Evolutionary conservation across 805 yeast genomes (phyloP).

Genomic region (Candida coleopterorum): DNA sequence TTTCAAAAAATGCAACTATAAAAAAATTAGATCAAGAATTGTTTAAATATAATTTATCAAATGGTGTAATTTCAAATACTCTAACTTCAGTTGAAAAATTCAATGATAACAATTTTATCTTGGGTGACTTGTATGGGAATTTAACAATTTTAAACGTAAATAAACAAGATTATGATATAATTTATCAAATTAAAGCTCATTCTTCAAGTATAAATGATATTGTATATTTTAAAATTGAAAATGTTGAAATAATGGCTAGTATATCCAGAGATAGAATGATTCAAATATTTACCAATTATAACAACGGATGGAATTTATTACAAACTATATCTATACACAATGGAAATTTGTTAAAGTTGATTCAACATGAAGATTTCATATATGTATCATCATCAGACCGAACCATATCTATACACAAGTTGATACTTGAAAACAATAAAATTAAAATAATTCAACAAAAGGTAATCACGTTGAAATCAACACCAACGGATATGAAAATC

Average conservation of each 20-base stretch:
- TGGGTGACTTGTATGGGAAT: conserved; percentile 50
- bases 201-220: conserved; percentile 49
- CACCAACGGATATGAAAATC: conserved; percentile 43
- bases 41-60: conserved; percentile 18
- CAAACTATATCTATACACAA: conserved; percentile 60
- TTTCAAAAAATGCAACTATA: conserved; percentile 40
- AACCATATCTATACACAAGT: conserved; percentile 50
- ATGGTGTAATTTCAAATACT: conserved; percentile 35
- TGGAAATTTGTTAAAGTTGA: conserved; percentile 44
- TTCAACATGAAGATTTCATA: conserved; percentile 26
- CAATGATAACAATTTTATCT: conserved; percentile 21
- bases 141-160: conserved; percentile 22
- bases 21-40: conserved; percentile 21
- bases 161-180: conserved; percentile 7
- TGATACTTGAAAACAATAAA: conserved; percentile 18
- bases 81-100: conserved; percentile 38
- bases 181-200: conserved; percentile 41
- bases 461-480: conserved; percentile 44
- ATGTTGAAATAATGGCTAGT: conserved; percentile 33
- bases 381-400: conserved; percentile 60
- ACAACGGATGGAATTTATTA: conserved; percentile 43
- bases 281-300: conserved; percentile 41
- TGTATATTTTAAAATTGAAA: conserved; percentile 25
- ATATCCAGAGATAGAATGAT: conserved; percentile 62
- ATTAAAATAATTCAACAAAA: conserved; percentile 34